Percentiles rank a stretch among this genome's conserved stretches.
Conservation (phyloP, 345 rosid genomes). For the Pugionium cornutum region DNA sequence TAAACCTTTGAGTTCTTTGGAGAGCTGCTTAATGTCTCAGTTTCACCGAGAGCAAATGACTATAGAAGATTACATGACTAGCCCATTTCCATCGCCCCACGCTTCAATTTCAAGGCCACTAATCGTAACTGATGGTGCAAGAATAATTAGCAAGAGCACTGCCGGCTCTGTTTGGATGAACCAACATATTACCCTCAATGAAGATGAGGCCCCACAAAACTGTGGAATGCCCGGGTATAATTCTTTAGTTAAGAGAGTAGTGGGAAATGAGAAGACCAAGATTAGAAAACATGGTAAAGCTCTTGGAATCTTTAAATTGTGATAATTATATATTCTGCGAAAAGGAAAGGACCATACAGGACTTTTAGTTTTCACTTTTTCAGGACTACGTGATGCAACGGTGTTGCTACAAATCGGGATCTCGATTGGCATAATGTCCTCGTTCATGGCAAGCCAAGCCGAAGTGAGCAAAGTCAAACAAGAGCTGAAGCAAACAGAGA, state of each 20-base stretch:
- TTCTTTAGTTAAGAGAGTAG: conserved; percentile 20
- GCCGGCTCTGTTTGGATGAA: conserved; percentile 37
- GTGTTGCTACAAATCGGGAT: conserved; percentile 67
- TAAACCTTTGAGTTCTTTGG: conserved; percentile 66
- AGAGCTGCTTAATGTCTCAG: conserved; percentile 81
- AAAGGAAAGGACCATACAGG: conserved; percentile 1
- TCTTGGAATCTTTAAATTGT: neutral
- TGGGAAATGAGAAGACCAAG: conserved; percentile 32
- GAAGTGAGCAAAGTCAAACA: conserved; percentile 61
- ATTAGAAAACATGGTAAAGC: conserved; percentile 39
- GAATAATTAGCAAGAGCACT: conserved; percentile 51
- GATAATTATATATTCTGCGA: neutral
- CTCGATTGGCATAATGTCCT: conserved; percentile 65
- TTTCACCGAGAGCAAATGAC: conserved; percentile 49
- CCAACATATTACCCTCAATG: conserved; percentile 17
- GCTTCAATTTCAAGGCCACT: conserved; percentile 54
- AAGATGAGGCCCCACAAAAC: conserved; percentile 24
- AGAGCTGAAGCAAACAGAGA: conserved; percentile 67
- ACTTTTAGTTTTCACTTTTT: conserved; percentile 18
- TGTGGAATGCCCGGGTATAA: neutral
- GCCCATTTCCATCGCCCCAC: conserved; percentile 49
- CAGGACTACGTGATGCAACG: conserved; percentile 53
- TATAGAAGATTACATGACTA: conserved; percentile 55
- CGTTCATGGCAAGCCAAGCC: conserved; percentile 52
- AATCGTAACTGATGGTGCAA: conserved; percentile 67